These are phyloP conservation scores for Trichoderma atrobrunneum DNA, from an alignment of 2,329 filamentous ascomycete genomes.

Conservation along the genomic window DNA sequence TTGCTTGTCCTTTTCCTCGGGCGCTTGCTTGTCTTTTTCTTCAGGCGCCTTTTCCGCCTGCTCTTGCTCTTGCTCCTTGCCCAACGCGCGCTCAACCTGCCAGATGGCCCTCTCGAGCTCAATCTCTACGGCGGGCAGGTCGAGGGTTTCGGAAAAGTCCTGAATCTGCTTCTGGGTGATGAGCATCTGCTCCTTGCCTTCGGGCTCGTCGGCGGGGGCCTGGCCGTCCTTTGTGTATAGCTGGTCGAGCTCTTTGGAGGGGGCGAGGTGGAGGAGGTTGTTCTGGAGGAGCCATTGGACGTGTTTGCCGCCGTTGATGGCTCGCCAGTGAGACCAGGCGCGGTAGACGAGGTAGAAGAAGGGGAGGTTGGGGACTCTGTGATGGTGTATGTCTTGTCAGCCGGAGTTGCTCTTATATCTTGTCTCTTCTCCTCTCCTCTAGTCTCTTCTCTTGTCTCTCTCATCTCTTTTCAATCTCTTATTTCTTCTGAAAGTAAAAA, in stretches of 20 bases:
- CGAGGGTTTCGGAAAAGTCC: constrained; percentile 58
- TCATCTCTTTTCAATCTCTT: neutral
- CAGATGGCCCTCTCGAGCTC: constrained; percentile 74
- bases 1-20: constrained; percentile 21
- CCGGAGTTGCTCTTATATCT: neutral
- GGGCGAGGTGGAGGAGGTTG: constrained; percentile 62
- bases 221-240: constrained; percentile 59
- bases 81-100: constrained; percentile 60
- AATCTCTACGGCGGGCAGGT: constrained; percentile 66
- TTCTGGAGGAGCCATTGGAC: constrained; percentile 77
- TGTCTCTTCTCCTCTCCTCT: neutral
- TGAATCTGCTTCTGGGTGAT: constrained; percentile 53
- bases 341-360: constrained; percentile 96
- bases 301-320: constrained; percentile 79
- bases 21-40: neutral
- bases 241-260: constrained; percentile 68
- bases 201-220: constrained; percentile 20
- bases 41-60: neutral
- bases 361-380: constrained; percentile 83
- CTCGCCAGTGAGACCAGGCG: constrained; percentile 88
- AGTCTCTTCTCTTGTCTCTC: neutral
- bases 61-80: constrained; percentile 36
- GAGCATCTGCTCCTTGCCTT: constrained; percentile 38
- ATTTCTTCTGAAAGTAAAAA: constrained; percentile 25
- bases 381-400: neutral